Evolutionary conservation across 192 early-diverging fungal species (phyloP), one percentile per base, ranked within the genome.

Genomic region (Gaertneriomyces semiglobifer): DNA sequence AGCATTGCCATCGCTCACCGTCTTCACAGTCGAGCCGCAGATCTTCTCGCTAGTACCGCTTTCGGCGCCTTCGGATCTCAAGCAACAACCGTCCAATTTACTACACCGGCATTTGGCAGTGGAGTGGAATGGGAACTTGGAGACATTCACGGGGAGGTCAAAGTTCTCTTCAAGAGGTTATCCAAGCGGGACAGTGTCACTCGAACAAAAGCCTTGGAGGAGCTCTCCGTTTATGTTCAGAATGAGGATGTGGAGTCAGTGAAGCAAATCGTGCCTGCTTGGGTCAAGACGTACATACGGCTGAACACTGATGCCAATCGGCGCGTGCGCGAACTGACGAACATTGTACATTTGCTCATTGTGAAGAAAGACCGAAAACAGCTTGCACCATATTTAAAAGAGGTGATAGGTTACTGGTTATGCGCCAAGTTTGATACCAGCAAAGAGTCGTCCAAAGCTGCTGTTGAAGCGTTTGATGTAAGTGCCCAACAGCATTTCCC

Each of bases 121-220:
- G 40, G 60, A n/a, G 55, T 47, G 11, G 74, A 69, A 63, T 74
- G 66, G 44, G 71, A 76, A 12, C 57, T 77, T 9, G 73, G 50
- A 10, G 45, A 70, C 12, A 46, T 69, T 44, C 60, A 63, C 39
- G 41, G 69, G 11, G 69, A 75, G 44, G 62, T 75, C 33, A 79
- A 74, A 65, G 74, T 76, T 33, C 85, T 95, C 50, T 68, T 98
- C 38, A 94, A 94, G 69, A 87, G 87, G 60, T 81, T 96, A 38
- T 76, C 84, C 16, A 98, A 98, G 70, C 86, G 88, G 53, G 96
- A 98, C 66, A 75, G 91, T 6, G 87, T 79, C 38, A 98, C 96
- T 53, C 90, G 89, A 73, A 72, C 89, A 33, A 93, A 91, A 33
- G 95, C 94, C 5, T 73, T 94, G 40, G 90, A 91, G 47, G 94